Base-by-base conservation (phyloP, 768 basidiomycete species). In the Phaffia tasmanica region DNA sequence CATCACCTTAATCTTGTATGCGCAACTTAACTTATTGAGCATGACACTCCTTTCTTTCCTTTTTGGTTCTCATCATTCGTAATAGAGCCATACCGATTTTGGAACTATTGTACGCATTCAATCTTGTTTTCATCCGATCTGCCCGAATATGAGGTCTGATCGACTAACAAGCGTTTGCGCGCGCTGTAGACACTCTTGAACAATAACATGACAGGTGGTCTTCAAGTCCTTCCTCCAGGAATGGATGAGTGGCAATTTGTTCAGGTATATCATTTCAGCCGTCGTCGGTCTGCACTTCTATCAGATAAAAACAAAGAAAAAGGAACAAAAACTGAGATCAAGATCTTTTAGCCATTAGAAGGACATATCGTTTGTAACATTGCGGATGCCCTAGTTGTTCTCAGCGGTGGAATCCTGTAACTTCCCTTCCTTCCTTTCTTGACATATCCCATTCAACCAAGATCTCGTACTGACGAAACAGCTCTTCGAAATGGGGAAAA, bases 151-250 rank as follows among this genome's bases (percentile, higher is more conserved):
- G n/a, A 29, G 30, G 35, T 25, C 57, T 59, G 9, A 9, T n/a
- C 25, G 27, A 7, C 42, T 5, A 19, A 4, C 9, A 19, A 25
- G 15, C n/a, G 11, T 51, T 51, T 15, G n/a, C 32, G 21, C 29
- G n/a, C 32, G 8, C 30, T 46, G 23, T 23, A 59, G 61, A 64
- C 67, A 1, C 27, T 69, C 35, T 48, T 69, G 25, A 57, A 63
- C 50, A 69, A 69, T 58, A 69, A 63, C 56, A n/a, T 61, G 29
- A 69, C 68, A 2, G 67, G 67, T 18, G 67, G 67, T 11, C 57
- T 69, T 0, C 67, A 69, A 21, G 67, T 69, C 27, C 67, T 69
- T 3, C 57, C 62, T 32, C 67, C 67, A 0, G 67, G 67, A 0
- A 53, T 50, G 8, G 58, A 59, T 14, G 67, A 69, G 19, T 69